Base-by-base conservation (phyloP, 306 rosid genomes). In the Cicer chorassanicum region DNA sequence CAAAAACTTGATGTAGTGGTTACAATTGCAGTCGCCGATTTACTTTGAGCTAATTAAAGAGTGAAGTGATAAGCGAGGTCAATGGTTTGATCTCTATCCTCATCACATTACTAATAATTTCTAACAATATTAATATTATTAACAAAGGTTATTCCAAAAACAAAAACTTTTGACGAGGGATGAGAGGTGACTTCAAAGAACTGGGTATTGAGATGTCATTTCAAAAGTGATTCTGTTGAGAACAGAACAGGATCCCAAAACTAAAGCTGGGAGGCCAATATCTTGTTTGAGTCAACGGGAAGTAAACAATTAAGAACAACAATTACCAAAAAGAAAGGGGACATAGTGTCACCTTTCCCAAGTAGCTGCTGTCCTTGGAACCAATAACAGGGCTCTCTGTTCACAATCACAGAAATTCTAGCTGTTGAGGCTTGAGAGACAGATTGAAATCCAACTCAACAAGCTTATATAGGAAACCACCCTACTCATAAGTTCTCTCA, bases 221-320 rank as follows among this genome's bases (percentile, higher is more conserved):
- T 73, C 56, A 48, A 39, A 8, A n/a, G 38, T 48, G 70, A 1
- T n/a, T 66, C 3, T 60, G 66, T 60, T 42, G 67, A 64, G 55
- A 74, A 51, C 69, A 40, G 49, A 80, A 42, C 38, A 60, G 15
- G 49, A 59, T 46, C 16, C 43, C 18, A 60, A 60, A 60, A 60
- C 41, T 34, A 6, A 6, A 34, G 10, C 41, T 10, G 14, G 6
- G 68, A 65, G 41, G 12, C 18, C 38, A 42, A 50, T 55, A 42
- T 8, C 40, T 68, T 19, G 46, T 50, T 50, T 51, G 61, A 68
- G 69, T 36, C 50, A 67, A 65, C 39, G 40, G 40, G 38, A 73
- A 56, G 75, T 49, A 14, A 73, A 48, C 38, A 10, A 24, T 5
- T 29, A 41, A 69, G 54, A 72, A 18, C 77, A 64, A 42, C 54